Conservation (phyloP, 257 asterid species). For the Haberlea rhodopensis region DNA sequence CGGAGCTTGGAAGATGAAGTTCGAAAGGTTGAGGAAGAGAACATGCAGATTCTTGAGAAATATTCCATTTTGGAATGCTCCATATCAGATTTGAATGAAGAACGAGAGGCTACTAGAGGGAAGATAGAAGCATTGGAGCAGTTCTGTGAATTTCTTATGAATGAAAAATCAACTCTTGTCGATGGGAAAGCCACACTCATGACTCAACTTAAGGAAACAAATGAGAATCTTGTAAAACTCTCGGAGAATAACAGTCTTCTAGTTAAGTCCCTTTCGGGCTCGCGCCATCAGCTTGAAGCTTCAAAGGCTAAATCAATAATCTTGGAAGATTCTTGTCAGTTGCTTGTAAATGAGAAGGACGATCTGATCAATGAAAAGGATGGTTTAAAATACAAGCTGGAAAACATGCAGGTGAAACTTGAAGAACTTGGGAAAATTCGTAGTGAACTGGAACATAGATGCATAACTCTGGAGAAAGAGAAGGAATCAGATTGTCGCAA, state of each 20-base stretch:
- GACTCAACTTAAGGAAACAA: constrained; percentile 51
- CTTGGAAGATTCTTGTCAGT: constrained; percentile 71
- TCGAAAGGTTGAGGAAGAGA: constrained; percentile 62
- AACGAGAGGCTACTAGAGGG: constrained; percentile 69
- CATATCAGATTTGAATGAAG: constrained; percentile 71
- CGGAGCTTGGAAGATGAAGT: constrained; percentile 68
- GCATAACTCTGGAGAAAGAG: constrained; percentile 62
- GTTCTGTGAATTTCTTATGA: constrained; percentile 56
- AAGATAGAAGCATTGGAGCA: constrained; percentile 64
- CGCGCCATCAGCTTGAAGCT: constrained; percentile 64
- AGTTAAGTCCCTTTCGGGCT: constrained; percentile 56
- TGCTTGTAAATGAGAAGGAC: constrained; percentile 71
- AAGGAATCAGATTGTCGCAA: constrained; percentile 50
- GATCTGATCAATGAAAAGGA: constrained; percentile 59
- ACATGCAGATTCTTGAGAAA: constrained; percentile 80
- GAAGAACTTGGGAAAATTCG: constrained; percentile 54
- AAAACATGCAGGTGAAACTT: constrained; percentile 40
- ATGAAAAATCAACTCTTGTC: constrained; percentile 61
- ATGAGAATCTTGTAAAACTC: constrained; percentile 59
- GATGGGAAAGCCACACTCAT: constrained; percentile 58
- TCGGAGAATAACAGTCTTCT: constrained; percentile 65
- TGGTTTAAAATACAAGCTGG: constrained; percentile 56
- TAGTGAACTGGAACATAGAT: constrained; percentile 57
- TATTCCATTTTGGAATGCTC: constrained; percentile 76
- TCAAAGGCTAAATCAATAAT: constrained; percentile 57